Conservation (phyloP, 208 protist genomes). For the Plasmodiophora brassicae region DNA sequence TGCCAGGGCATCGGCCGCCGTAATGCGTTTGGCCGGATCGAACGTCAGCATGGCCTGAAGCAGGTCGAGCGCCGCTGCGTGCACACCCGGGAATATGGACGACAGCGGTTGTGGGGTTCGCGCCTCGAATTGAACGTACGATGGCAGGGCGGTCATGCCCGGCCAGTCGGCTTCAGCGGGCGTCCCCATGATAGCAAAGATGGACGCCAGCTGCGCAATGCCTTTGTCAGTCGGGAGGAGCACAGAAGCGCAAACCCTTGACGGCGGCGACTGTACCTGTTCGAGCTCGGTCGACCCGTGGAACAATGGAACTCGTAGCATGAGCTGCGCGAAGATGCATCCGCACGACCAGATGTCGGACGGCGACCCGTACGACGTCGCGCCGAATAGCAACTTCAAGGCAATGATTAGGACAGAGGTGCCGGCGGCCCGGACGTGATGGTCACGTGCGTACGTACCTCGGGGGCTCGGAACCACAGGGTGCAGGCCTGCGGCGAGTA, state of each 20-base stretch:
- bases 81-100: slow-evolving; percentile 18
- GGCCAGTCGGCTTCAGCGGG: slow-evolving; percentile 89
- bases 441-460: no score
- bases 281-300: background rate
- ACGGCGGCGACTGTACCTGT: background rate
- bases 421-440: no score
- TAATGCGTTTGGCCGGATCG: slow-evolving; percentile 66
- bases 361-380: slow-evolving; percentile 35
- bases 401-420: background rate
- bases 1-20: slow-evolving; percentile 65
- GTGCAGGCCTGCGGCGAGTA: slow-evolving; percentile 96
- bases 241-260: no score
- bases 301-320: background rate
- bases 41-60: slow-evolving; percentile 54
- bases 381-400: slow-evolving; percentile 77
- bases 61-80: slow-evolving; percentile 13
- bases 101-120: slow-evolving; percentile 68
- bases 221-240: slow-evolving; percentile 59
- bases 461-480: slow-evolving; percentile 98
- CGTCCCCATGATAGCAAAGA: slow-evolving; percentile 60
- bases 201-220: slow-evolving; percentile 57
- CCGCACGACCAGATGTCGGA: background rate
- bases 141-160: slow-evolving; percentile 82
- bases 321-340: background rate
- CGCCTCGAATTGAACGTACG: slow-evolving; percentile 81